Evolutionary conservation across 129 eudicot species (phyloP).

Genomic region (Flaveria sonorensis): DNA sequence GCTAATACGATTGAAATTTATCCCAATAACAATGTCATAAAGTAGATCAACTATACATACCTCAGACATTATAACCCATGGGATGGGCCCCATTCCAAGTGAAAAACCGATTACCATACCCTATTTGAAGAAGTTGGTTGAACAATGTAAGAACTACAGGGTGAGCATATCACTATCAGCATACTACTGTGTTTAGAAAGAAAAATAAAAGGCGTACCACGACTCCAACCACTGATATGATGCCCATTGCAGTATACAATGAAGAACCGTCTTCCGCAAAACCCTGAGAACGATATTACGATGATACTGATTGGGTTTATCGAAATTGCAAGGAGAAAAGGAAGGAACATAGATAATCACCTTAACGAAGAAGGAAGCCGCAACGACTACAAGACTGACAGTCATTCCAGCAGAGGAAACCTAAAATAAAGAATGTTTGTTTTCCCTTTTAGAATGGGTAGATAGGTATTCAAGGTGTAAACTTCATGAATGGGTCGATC

Average conservation of each 20-base stretch:
- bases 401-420: slow-evolving; percentile 87
- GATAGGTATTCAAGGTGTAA: not conserved
- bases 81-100: slow-evolving; percentile 96
- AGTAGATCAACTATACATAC: slow-evolving; percentile 29
- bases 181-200: not conserved
- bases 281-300: slow-evolving; percentile 42
- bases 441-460: not conserved
- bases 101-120: slow-evolving; percentile 78
- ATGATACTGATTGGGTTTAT: not conserved
- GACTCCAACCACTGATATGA: slow-evolving; percentile 81
- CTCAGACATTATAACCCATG: slow-evolving; percentile 99
- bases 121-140: slow-evolving; percentile 39
- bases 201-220: slow-evolving; percentile 57
- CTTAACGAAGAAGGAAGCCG: slow-evolving; percentile 74
- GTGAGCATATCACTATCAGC: not conserved
- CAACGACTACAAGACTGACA: slow-evolving; percentile 72
- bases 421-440: slow-evolving; percentile 36
- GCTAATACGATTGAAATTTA: not conserved
- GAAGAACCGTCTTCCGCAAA: slow-evolving; percentile 51
- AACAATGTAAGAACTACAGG: slow-evolving; percentile 18
- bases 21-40: not conserved
- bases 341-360: slow-evolving; percentile 31
- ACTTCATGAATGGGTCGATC: not conserved
- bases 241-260: slow-evolving; percentile 57
- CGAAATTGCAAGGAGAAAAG: not conserved